Conservation (phyloP, 768 basidiomycete species). For the Macrocybe gigantea region DNA sequence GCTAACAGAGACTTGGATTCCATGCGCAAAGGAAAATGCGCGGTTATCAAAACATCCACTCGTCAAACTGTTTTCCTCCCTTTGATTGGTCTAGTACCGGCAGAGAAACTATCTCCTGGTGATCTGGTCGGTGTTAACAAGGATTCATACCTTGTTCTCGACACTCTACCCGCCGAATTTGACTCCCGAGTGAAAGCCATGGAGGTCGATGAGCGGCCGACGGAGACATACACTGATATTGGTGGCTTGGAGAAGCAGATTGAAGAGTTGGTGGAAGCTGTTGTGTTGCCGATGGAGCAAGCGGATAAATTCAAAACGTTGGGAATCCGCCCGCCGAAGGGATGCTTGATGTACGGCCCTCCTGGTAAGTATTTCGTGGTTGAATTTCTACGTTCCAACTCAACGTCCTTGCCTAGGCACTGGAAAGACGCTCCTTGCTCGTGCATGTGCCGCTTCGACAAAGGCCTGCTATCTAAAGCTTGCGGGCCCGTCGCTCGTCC, state of each 20-base stretch:
- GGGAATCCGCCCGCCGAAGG: conserved; percentile 98
- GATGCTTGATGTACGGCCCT: conserved; percentile 97
- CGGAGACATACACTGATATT: conserved; percentile 95
- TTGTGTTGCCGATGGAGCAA: conserved; percentile 98
- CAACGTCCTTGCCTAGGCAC: conserved; percentile 45
- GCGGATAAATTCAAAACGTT: conserved; percentile 97
- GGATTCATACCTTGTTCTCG: conserved; percentile 95
- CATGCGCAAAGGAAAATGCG: conserved; percentile 97
- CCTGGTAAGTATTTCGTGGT: conserved; percentile 52
- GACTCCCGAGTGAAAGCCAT: conserved; percentile 99
- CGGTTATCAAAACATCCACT: conserved; percentile 98
- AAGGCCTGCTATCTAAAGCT: conserved; percentile 98
- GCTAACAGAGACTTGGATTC: conserved; percentile 94
- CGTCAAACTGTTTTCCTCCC: conserved; percentile 98
- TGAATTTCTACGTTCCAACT: not conserved
- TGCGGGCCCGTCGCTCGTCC: conserved; percentile 94
- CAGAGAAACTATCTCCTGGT: conserved; percentile 82
- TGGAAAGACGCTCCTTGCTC: conserved; percentile 94
- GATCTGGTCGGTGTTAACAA: conserved; percentile 99
- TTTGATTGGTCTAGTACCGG: conserved; percentile 93
- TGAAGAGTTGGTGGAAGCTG: conserved; percentile 96
- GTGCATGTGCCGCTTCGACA: conserved; percentile 97
- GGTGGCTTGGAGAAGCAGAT: conserved; percentile 99
- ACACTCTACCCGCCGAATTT: conserved; percentile 93
- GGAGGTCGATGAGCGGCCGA: conserved; percentile 98